A percentile compares a stretch with the other conserved stretches of the same genome.
These are phyloP conservation scores for Clarireedia homoeocarpa DNA, from an alignment of 2,329 filamentous ascomycete species.

Conservation along the genomic window DNA sequence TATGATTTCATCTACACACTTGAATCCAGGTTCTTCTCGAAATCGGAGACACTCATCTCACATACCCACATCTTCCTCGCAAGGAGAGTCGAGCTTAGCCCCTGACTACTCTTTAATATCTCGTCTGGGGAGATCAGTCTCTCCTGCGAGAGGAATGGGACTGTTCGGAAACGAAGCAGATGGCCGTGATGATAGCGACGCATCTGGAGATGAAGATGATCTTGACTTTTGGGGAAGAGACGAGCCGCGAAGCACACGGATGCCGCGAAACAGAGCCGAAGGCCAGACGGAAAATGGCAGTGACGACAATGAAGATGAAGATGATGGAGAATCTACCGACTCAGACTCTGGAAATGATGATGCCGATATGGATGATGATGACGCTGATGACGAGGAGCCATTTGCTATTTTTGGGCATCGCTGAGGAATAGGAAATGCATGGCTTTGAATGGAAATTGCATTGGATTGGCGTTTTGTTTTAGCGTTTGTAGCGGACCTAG, in stretches of 20 bases:
- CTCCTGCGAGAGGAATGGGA: slow-evolving; percentile 27
- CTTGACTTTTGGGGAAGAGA: slow-evolving; percentile 41
- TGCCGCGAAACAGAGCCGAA: slow-evolving; percentile 22
- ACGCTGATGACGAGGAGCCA: slow-evolving; percentile 36
- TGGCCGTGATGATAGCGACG: slow-evolving; percentile 39
- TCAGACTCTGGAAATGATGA: slow-evolving; percentile 22
- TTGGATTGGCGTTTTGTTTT: slow-evolving; percentile 2
- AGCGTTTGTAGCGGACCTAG: background rate
- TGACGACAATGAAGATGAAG: slow-evolving; percentile 33
- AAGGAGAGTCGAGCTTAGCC: slow-evolving; percentile 14
- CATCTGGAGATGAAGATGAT: slow-evolving; percentile 41
- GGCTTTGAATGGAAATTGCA: background rate
- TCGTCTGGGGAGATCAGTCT: slow-evolving; percentile 28
- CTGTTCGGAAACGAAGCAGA: slow-evolving; percentile 20
- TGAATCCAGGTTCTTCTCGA: slow-evolving; percentile 11
- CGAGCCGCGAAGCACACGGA: slow-evolving; percentile 31
- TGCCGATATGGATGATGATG: slow-evolving; percentile 31
- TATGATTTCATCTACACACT: slow-evolving; percentile 6
- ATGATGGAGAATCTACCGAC: slow-evolving; percentile 15
- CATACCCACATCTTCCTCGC: slow-evolving; percentile 12
- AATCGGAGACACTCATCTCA: slow-evolving; percentile 28
- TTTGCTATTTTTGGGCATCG: slow-evolving; percentile 47
- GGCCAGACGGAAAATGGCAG: slow-evolving; percentile 24
- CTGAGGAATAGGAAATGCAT: slow-evolving; percentile 21
- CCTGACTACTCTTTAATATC: slow-evolving; percentile 21